Percentiles rank a stretch among this genome's conserved stretches.
Conservation (phyloP, 2,329 filamentous ascomycete genomes). For the Xylariaceae sp. region DNA sequence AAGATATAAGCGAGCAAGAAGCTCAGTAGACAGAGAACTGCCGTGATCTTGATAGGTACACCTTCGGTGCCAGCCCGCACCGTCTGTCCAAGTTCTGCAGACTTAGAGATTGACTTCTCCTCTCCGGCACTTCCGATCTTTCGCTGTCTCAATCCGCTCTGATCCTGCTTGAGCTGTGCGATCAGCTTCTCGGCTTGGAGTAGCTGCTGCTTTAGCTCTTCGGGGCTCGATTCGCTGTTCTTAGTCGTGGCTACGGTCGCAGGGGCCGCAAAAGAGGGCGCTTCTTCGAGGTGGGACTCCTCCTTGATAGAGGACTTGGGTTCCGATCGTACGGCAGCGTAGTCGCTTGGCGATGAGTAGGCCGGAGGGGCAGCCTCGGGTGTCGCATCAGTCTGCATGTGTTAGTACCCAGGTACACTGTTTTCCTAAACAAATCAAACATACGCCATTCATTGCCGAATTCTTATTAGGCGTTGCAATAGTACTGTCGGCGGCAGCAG, state of each 20-base stretch:
- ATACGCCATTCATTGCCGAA: conserved; percentile 49
- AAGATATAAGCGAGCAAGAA: conserved; percentile 96
- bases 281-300: conserved; percentile 37
- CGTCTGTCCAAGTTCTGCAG: conserved; percentile 58
- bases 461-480: conserved; percentile 50
- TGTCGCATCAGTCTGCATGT: conserved; percentile 46
- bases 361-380: conserved; percentile 53
- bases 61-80: conserved; percentile 67
- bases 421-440: conserved; percentile 14
- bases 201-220: conserved; percentile 76
- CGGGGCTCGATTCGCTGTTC: conserved; percentile 48
- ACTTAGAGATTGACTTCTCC: conserved; percentile 49
- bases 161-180: conserved; percentile 68
- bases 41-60: conserved; percentile 85
- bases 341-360: conserved; percentile 51
- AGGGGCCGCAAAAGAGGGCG: conserved; percentile 41
- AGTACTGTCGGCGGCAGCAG: conserved; percentile 31
- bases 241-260: conserved; percentile 57
- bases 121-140: conserved; percentile 66
- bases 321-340: conserved; percentile 44
- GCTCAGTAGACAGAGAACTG: conserved; percentile 82
- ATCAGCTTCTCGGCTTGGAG: conserved; percentile 77
- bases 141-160: conserved; percentile 75
- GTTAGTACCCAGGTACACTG: conserved; percentile 9
- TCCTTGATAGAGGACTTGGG: conserved; percentile 36